Percentiles rank a stretch among this genome's conserved stretches.
These are phyloP conservation scores for Malus hybrid DNA, from an alignment of 331 rosid species.

Conservation along the genomic window DNA sequence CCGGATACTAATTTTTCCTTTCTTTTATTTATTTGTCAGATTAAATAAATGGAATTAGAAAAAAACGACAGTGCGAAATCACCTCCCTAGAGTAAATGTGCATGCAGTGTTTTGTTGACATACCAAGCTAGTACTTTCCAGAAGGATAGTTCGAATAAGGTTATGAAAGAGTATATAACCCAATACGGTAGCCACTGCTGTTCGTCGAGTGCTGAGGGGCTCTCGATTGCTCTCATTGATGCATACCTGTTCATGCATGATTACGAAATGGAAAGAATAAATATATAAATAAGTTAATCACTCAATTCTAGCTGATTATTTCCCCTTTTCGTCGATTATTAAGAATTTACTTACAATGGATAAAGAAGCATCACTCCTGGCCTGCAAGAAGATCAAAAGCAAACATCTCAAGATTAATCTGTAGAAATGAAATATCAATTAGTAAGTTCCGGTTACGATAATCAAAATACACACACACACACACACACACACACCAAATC, in stretches of 20 bases:
- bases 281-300: too few relatives aligned
- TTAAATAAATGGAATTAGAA: too few relatives aligned
- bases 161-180: slow-evolving; percentile 67
- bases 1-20: too few relatives aligned
- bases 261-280: too few relatives aligned
- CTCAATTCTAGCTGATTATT: background rate
- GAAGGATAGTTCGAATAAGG: slow-evolving; percentile 71
- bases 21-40: too few relatives aligned
- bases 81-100: too few relatives aligned
- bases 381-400: slow-evolving; percentile 31
- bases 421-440: background rate
- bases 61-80: too few relatives aligned
- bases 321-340: background rate
- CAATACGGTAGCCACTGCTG: slow-evolving; percentile 96
- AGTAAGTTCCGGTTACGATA: too few relatives aligned
- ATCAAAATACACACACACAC: background rate
- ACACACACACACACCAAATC: background rate
- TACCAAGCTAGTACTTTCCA: slow-evolving; percentile 67
- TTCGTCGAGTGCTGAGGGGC: slow-evolving; percentile 76
- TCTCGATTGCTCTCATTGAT: slow-evolving; percentile 82
- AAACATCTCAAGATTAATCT: background rate
- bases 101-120: background rate
- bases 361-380: slow-evolving; percentile 84
- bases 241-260: slow-evolving; percentile 47
- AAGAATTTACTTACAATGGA: slow-evolving; percentile 63